phyloP scores from a whole-genome alignment of 495 filamentous ascomycete species.

The Friedmanniomyces endolithicus region DNA sequence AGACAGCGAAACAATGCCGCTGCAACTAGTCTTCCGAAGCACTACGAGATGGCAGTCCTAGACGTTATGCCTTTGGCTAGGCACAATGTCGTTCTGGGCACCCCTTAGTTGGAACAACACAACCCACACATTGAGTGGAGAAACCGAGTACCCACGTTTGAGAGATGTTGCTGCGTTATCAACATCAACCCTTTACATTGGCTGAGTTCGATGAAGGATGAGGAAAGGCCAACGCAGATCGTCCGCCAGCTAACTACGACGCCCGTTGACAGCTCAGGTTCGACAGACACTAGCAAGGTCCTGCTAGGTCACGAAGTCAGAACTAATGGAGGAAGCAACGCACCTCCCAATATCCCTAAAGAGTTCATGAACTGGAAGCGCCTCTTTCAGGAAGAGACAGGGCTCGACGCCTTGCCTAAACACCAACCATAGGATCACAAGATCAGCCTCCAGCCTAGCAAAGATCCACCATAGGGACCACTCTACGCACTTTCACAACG shows the following conservation, averaged over 20 bases:
- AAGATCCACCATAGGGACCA: not conserved
- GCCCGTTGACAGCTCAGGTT: not conserved
- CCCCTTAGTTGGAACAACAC: constrained; percentile 1
- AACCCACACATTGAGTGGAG: constrained; percentile 1
- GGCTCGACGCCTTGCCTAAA: constrained; percentile 2
- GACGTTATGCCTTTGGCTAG: not conserved
- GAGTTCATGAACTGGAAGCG: not conserved
- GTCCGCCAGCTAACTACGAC: too few relatives aligned
- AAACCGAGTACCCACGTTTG: not conserved
- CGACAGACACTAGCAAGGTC: not conserved
- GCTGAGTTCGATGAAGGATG: too few relatives aligned
- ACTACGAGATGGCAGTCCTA: not conserved
- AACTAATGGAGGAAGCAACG: not conserved
- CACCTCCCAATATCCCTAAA: constrained; percentile 4
- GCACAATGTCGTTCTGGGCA: not conserved
- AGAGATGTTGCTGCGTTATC: too few relatives aligned
- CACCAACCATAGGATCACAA: constrained; percentile 6
- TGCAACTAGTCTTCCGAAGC: constrained; percentile 1
- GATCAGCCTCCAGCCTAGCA: too few relatives aligned
- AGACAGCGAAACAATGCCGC: constrained; percentile 1
- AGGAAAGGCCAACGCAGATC: too few relatives aligned
- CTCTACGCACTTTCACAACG: constrained; percentile 17
- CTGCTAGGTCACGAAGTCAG: not conserved
- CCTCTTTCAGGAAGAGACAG: constrained; percentile 1
- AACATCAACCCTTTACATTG: too few relatives aligned